Conservation (phyloP, 78 protist genomes). For the Speleostelium caveatum region DNA sequence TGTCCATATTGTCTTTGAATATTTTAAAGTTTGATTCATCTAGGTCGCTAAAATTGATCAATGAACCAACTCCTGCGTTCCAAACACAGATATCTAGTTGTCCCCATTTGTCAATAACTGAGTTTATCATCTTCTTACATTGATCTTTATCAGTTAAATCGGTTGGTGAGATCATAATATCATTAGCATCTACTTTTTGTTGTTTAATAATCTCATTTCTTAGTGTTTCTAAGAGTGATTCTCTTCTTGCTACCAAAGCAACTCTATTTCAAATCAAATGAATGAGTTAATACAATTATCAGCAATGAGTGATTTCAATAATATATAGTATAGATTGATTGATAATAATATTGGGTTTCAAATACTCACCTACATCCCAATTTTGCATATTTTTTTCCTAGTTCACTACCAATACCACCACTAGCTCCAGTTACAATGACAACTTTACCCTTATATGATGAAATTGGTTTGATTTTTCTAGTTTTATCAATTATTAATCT, state of each 20-base stretch:
- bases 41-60: constrained; percentile 35
- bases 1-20: constrained; percentile 71
- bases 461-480: constrained; percentile 4
- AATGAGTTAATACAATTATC: background rate
- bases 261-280: background rate
- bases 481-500: no score
- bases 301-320: background rate
- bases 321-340: background rate
- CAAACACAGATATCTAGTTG: constrained; percentile 65
- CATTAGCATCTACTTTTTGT: background rate
- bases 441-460: constrained; percentile 37
- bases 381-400: constrained; percentile 39
- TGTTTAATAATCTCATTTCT: constrained; percentile 6
- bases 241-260: constrained; percentile 68
- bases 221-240: constrained; percentile 13
- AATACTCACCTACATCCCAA: constrained; percentile 46
- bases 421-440: constrained; percentile 77
- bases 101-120: constrained; percentile 26
- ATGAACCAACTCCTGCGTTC: constrained; percentile 78
- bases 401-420: constrained; percentile 63
- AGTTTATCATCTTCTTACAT: constrained; percentile 45
- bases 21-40: constrained; percentile 28
- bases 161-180: constrained; percentile 10
- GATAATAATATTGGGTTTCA: background rate
- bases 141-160: constrained; percentile 38